Conservation (phyloP, 495 filamentous ascomycete genomes). For the Aspergillus incahuasiensis region DNA sequence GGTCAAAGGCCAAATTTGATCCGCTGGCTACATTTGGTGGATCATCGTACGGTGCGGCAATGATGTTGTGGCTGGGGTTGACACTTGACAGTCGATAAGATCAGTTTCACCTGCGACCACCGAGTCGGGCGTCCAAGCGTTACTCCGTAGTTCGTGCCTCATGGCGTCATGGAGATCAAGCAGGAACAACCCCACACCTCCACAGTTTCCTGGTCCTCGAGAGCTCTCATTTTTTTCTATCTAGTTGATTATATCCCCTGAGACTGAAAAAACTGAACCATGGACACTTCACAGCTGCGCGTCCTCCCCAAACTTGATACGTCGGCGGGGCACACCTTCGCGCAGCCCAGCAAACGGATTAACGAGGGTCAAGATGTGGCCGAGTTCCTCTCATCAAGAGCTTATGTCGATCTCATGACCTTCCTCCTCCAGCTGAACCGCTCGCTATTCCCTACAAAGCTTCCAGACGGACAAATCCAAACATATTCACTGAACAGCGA, state of each 20-base stretch:
- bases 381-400: conserved; percentile 69
- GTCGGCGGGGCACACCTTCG: conserved; percentile 28
- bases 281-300: conserved; percentile 22
- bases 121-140: background rate
- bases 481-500: conserved; percentile 52
- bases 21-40: background rate
- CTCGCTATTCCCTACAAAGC: conserved; percentile 70
- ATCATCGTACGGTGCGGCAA: background rate
- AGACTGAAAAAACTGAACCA: background rate
- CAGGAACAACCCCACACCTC: background rate
- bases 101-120: background rate
- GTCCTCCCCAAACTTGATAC: conserved; percentile 29
- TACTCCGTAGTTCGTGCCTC: background rate
- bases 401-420: conserved; percentile 77
- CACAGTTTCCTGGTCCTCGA: background rate
- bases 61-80: background rate
- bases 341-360: conserved; percentile 62
- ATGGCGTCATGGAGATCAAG: conserved; percentile 5
- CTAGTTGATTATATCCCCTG: background rate
- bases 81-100: background rate
- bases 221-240: background rate
- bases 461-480: conserved; percentile 33
- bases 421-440: conserved; percentile 89
- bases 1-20: background rate
- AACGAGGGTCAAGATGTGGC: conserved; percentile 73